Base-by-base conservation (phyloP, 768 basidiomycete genomes). In the Strobilomyces echinocephalus region DNA sequence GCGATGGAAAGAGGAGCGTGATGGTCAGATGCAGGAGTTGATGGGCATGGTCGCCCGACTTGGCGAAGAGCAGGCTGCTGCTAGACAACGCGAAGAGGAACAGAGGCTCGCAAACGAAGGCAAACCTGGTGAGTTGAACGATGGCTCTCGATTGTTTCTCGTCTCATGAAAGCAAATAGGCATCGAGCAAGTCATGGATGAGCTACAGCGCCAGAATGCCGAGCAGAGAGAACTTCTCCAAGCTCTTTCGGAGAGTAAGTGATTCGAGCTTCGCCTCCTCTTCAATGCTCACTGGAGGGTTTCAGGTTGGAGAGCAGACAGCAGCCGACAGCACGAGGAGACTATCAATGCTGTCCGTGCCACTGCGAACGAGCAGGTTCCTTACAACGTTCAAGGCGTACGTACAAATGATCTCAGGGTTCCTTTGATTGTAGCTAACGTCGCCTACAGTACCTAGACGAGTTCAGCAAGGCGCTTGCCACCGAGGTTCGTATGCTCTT, bases 391-490 rank as follows among this genome's bases (percentile, higher is more conserved):
- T 12, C 84, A 89, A 76, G 81, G 81, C 26, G 90, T 91, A 72
- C 48, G 85, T 73, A 39, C 8, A 16, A 21, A n/a, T 15, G 14
- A 30, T 38, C 30, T 18, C 30, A 7, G 18, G 34, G 50, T 7
- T 38, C 60, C 21, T 55, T 58, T 35, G 15, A 35, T 46, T 10
- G 33, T 39, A 16, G 42, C 43, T 42, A 49, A 63, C 35, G 14
- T 42, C 35, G 5, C 20, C 26, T 20, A 38, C 51, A 90, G 87
- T 92, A 93, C 66, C 78, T 93, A 14, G 87, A 93, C 55, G 88
- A 93, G 52, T 93, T 93, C 72, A 91, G 88, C 68, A 87, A 84
- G 66, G 85, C 91, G 1, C 71, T 93, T 43, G 88, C 91, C 3
- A 76, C 80, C 15, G 91, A 93, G 73, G 90, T 93, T 10, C 83